Evolutionary conservation across 1,284 basidiomycete species (phyloP).

Genomic region (Agaricales sp.): DNA sequence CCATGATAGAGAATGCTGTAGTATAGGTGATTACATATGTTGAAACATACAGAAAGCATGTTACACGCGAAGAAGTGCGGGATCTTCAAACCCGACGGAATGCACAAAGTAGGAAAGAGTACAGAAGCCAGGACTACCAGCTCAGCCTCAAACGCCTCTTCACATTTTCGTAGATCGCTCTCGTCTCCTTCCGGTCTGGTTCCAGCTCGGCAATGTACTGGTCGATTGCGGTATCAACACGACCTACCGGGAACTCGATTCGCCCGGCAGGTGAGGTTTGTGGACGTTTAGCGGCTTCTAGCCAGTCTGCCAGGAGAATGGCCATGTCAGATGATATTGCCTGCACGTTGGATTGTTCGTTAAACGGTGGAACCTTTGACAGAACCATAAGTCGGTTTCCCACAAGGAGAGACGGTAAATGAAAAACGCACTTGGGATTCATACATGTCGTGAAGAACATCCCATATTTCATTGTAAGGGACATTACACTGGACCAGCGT

Average conservation of each 20-base stretch:
- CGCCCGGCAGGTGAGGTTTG: slow-evolving; percentile 40
- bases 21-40: not conserved
- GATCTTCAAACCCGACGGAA: not conserved
- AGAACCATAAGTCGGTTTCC: slow-evolving; percentile 2
- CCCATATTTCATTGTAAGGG: slow-evolving; percentile 71
- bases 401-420: not conserved
- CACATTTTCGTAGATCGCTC: slow-evolving; percentile 50
- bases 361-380: slow-evolving; percentile 73
- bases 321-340: slow-evolving; percentile 73
- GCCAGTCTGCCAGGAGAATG: slow-evolving; percentile 64
- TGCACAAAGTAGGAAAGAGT: not conserved
- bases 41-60: not conserved
- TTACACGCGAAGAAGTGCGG: not conserved
- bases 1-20: no score
- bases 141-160: slow-evolving; percentile 58
- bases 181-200: slow-evolving; percentile 46
- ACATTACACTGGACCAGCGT: slow-evolving; percentile 71
- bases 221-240: slow-evolving; percentile 58
- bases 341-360: slow-evolving; percentile 66
- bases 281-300: slow-evolving; percentile 60
- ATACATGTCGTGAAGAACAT: slow-evolving; percentile 80
- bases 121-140: slow-evolving; percentile 32
- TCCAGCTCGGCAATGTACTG: slow-evolving; percentile 64
- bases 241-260: slow-evolving; percentile 62
- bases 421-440: slow-evolving; percentile 61